Evolutionary conservation across 1,139 yeast species (phyloP), one percentile per base, ranked within the genome.

Genomic region (Barnettozyma hawaiiensis): DNA sequence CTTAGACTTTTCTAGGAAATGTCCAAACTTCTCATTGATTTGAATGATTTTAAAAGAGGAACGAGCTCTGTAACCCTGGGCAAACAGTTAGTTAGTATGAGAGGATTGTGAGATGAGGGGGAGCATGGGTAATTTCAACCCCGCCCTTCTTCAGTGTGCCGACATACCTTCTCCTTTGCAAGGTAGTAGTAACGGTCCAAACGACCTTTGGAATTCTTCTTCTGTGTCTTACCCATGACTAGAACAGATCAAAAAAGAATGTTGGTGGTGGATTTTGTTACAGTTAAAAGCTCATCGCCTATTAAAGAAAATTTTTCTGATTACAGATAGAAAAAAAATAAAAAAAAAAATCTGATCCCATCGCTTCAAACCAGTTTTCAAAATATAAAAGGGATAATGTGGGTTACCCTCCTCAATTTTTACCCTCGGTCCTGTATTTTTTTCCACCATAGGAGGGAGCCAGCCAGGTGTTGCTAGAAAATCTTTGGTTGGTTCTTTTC

Each of bases 141-240:
- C 8, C 16, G 14, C 7, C 29, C 16, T 10, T 26, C 3, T 2
- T 26, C 4, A 14, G 14, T 7, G 10, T 7, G 16, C 4, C 2
- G 9, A 50, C 60, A 3, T 46, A 60, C 65, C 55, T 90, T 90
- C 65, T 92, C 98, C 63, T 92, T 92, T 32, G 98, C 98, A 40
- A 92, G 77, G 64, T 78, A 85, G 66, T 92, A 92, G 82, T 92
- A 92, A 58, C 92, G 84, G 72, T 92, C 98, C 65, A 92, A 82
- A 80, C 98, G 97, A 73, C 98, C 98, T 75, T 92, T 92, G 66
- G 96, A 87, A 64, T 86, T 84, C 70, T 92, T 92, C 78, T 92
- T 92, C 62, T 92, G 97, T 37, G 92, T 81, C 67, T 82, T 89
- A 67, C 96, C 97, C 51, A 47, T 49, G 14, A 18, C 39, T 14